A percentile compares a stretch with the other conserved stretches of the same genome.
Conservation (phyloP, 176 grass and related monocot species). For the Triticum timopheevii region DNA sequence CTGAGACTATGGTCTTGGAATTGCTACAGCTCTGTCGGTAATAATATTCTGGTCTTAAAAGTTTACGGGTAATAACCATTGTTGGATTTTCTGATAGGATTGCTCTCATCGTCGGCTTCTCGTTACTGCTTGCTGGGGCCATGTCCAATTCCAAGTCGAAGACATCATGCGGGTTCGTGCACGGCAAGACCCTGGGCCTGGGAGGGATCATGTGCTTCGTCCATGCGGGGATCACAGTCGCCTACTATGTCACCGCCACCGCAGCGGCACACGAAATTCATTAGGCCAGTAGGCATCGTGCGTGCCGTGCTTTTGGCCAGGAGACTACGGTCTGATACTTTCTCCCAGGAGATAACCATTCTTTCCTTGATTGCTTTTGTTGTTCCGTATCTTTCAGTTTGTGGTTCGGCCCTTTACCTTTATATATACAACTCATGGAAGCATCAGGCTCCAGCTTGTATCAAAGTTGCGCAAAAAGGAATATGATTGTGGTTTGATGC, state of each 20-base stretch:
- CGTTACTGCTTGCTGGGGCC: conserved; percentile 68
- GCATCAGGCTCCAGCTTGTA: conserved; percentile 20
- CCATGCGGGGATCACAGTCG: conserved; percentile 60
- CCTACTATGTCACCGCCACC: conserved; percentile 67
- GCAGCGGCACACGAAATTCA: conserved; percentile 23
- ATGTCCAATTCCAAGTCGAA: conserved; percentile 65
- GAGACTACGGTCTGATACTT: conserved; percentile 24
- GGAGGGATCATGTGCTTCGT: conserved; percentile 90
- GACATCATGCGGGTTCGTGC: conserved; percentile 59
- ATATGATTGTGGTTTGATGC: conserved; percentile 1
- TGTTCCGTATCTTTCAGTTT: conserved; percentile 10
- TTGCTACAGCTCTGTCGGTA: neutral
- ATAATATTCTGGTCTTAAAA: neutral
- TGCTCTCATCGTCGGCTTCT: conserved; percentile 66
- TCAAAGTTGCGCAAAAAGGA: neutral
- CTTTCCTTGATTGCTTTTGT: conserved; percentile 27
- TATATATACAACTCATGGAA: neutral
- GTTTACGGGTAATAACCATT: neutral
- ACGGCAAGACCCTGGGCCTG: conserved; percentile 63
- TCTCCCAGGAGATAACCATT: conserved; percentile 15
- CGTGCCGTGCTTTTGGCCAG: neutral
- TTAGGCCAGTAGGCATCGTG: neutral
- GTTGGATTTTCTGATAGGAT: conserved; percentile 42
- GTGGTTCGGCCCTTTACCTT: neutral
- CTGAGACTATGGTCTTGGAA: neutral